These are phyloP conservation scores for Cicer yamashitae DNA, from an alignment of 306 rosid species.

Conservation along the genomic window DNA sequence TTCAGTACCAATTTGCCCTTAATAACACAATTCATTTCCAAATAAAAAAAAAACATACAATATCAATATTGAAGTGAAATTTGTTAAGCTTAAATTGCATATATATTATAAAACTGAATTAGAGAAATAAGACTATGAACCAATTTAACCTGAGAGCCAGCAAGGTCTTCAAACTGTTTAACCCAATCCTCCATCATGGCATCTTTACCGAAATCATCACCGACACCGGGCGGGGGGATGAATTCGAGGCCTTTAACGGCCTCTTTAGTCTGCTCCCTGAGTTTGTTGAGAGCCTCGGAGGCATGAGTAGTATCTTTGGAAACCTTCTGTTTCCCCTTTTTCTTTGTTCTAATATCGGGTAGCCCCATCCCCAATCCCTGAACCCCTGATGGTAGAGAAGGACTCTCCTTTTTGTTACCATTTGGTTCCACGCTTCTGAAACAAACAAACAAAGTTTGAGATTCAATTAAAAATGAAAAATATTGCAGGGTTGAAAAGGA, in stretches of 20 bases:
- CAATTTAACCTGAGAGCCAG: conserved; percentile 73
- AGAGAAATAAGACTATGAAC: too few species aligned
- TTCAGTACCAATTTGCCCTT: too few species aligned
- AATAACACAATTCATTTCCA: too few species aligned
- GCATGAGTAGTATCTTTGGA: conserved; percentile 75
- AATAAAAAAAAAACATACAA: too few species aligned
- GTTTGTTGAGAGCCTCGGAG: conserved; percentile 79
- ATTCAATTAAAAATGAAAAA: conserved; percentile 4
- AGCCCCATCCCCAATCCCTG: conserved; percentile 89
- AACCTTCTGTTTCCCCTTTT: conserved; percentile 74
- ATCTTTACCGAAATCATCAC: conserved; percentile 67
- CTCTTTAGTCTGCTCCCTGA: conserved; percentile 82
- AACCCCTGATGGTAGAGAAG: conserved; percentile 64
- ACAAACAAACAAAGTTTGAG: background rate
- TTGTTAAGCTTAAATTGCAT: too few species aligned
- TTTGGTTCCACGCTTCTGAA: conserved; percentile 49
- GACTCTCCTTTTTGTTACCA: conserved; percentile 47
- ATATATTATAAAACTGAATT: too few species aligned
- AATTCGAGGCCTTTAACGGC: conserved; percentile 81
- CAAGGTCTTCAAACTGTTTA: conserved; percentile 87
- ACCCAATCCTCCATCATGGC: conserved; percentile 89
- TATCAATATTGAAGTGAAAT: too few species aligned
- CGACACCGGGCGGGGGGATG: conserved; percentile 50
- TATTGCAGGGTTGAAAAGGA: background rate
- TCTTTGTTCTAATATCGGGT: conserved; percentile 81